Base-by-base conservation (phyloP, 2,329 filamentous ascomycete species). In the Diaporthe aspalathi region DNA sequence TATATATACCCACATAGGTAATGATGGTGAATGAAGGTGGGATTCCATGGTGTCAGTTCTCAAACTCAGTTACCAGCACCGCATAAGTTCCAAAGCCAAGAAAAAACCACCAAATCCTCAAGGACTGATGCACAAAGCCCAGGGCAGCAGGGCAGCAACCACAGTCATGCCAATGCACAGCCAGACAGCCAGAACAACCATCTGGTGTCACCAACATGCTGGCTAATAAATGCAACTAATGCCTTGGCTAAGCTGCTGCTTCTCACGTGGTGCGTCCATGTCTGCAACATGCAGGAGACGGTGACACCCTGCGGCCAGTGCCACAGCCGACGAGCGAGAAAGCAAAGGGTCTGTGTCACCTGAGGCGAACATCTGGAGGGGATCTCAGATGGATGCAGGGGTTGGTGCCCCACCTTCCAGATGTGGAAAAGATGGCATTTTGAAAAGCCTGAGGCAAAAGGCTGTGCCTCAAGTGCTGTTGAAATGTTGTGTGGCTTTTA, bases 341-440 rank as follows among this genome's bases (percentile, higher is more conserved):
- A 5, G 32, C 9, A 38, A 5, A 49, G 45, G 35, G 6, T 65
- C 20, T 14, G 60, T 24, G n/a, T 45, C 29, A n/a, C 32, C 60
- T 32, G 29, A 65, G 43, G 14, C 32, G 45, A n/a, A n/a, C n/a
- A n/a, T n/a, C n/a, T n/a, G n/a, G n/a, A 35, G 45, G 45, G 47
- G 57, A 65, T 65, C 60, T 65, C n/a, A 65, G 43, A 65, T 65
- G 32, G 22, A 65, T 49, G 60, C 60, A 65, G 60, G 60, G 60
- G 60, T 50, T 5, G 9, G 1, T 50, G 45, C 60, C 60, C 60
- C 60, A 50, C 60, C 60, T 65, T 49, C 60, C 43, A 50, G 29
- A 38, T 65, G 45, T 50, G 60, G 60, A 50, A n/a, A 65, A 65
- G 60, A 65, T 65, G 60, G 60, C 29, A 65, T 50, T 65, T 27